These are phyloP conservation scores for Aquilaria sinensis DNA, from an alignment of 345 rosid genomes.

Conservation along the genomic window DNA sequence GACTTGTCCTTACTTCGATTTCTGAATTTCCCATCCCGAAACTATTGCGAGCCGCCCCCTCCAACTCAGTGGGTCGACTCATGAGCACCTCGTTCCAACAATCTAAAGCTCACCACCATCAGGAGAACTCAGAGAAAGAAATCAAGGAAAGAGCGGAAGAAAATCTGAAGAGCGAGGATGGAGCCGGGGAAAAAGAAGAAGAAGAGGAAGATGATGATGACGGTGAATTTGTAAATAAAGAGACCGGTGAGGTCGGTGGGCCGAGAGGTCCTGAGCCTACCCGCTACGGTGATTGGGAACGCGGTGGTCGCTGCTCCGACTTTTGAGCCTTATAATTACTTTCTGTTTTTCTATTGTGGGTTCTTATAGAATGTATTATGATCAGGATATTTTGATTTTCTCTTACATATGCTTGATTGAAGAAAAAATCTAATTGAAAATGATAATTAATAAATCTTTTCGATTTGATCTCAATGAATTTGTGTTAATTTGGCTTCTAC, in stretches of 20 bases:
- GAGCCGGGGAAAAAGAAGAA: slow-evolving; percentile 12
- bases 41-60: slow-evolving; percentile 9
- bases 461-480: no score
- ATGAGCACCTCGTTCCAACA: slow-evolving; percentile 16
- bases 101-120: no score
- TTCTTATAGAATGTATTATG: no score
- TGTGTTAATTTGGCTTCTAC: not conserved
- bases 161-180: slow-evolving; percentile 17
- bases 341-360: no score
- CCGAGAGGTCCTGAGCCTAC: slow-evolving; percentile 92
- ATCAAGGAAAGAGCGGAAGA: slow-evolving; percentile 22
- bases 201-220: slow-evolving; percentile 25
- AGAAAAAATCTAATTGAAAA: no score
- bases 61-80: slow-evolving; percentile 26
- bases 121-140: not conserved
- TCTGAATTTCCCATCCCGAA: slow-evolving; percentile 11
- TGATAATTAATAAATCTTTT: no score
- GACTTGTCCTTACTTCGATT: slow-evolving; percentile 25
- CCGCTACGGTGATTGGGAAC: slow-evolving; percentile 96
- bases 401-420: no score
- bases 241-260: slow-evolving; percentile 83
- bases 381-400: no score
- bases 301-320: slow-evolving; percentile 85
- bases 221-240: slow-evolving; percentile 42
- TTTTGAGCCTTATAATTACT: slow-evolving; percentile 28